Evolutionary conservation across 2,329 filamentous ascomycete species (phyloP), one percentile per base, ranked within the genome.

Genomic region (Endoconidiophora laricicola): DNA sequence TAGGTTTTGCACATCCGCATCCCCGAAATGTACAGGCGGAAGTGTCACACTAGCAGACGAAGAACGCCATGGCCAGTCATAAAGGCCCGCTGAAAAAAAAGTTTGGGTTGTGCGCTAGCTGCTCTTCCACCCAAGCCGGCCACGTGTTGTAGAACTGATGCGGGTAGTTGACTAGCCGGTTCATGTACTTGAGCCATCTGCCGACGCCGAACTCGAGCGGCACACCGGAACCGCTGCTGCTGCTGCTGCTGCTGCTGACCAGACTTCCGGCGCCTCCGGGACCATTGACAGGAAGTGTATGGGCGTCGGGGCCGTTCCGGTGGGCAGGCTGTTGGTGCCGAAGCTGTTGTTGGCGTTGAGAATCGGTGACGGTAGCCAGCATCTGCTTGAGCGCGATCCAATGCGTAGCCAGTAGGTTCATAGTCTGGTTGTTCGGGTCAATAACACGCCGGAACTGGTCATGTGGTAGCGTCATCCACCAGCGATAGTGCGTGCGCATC

Each of bases 381-480:
- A 76, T 68, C 60, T 73, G 69, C 57, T 73, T 69, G 42, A 76
- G 56, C 6, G 69, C 65, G 45, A 76, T 68, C 72, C 73, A 76
- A 60, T 77, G 73, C 46, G 71, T 56, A 33, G 69, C 69, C 40
- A 77, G 62, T 26, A 77, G 60, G 39, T 70, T 50, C 52, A 68
- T 66, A 14, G 66, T 62, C 57, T 70, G 70, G 57, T 68, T 69
- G 24, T 57, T 55, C 24, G 66, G 61, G 57, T 74, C 67, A 55
- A 76, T 65, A 48, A 77, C 60, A 46, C 63, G 62, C 54, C 70
- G 67, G 59, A 77, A 76, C 44, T 66, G 62, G 36, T 65, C 63
- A 55, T 76, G 72, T 6, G 72, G 68, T 6, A 77, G 64, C 58
- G 72, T 65, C 65, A 76, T 76, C 73, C 73, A 76, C 73, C 73